Base-by-base conservation (phyloP, 306 rosid species). In the Nissolia schottii region DNA sequence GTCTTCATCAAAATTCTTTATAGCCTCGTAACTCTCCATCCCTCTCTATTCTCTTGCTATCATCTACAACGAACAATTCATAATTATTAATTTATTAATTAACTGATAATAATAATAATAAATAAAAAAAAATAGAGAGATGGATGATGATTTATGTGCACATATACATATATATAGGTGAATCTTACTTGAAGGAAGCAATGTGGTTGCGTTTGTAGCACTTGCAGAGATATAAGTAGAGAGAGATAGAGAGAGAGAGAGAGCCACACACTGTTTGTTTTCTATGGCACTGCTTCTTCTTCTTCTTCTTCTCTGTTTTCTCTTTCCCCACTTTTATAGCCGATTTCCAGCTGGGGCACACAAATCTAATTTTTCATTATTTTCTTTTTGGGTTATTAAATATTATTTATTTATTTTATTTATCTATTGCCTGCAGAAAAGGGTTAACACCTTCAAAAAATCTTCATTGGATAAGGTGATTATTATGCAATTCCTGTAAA, bases 1-100 rank as follows among this genome's bases (percentile, higher is more conserved):
- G 11, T 71, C 69, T 29, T 79, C 84, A 53, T 79, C 84, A 6
- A 66, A 53, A 76, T 77, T 79, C 62, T 76, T 83, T 8, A 80
- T 76, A 46, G 84, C 75, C 53, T 80, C 81, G 51, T 80, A 80
- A 57, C 63, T 80, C 81, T 58, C 51, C 84, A 70, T 76, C 23
- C 2, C 19, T 5, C 11, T 23, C 10, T 22, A 11, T 22, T 25
- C 19, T 56, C 18, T 63, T 7, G 23, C 68, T 23, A 15, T 45
- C 51, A n/a, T 11, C 2, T 40, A 8, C 51, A 4, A 71, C 62
- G 80, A 67, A 77, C 79, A 54, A 56, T 13, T 7, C 5, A 3
- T 10, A 14, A n/a, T 4, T 43, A 14, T 45, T 0, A n/a, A 10
- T n/a, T n/a, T 15, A 25, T 9, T 3, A 49, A 3, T 6, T 11